Base-by-base conservation (phyloP, 768 basidiomycete genomes). In the Trametopsis cervina region DNA sequence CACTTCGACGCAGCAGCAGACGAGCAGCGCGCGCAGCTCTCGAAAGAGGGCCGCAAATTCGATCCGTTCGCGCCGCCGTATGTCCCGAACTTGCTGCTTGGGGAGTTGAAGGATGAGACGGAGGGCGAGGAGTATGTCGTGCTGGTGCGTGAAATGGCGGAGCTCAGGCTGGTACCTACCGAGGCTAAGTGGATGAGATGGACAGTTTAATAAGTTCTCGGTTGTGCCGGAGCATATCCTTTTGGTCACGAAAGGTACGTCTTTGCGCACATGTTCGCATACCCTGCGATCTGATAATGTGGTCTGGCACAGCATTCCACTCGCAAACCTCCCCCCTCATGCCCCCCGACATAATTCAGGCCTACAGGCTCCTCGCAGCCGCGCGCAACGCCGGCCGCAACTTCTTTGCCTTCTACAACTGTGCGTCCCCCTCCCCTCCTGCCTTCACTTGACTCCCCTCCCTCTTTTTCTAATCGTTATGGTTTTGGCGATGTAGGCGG, bases 51-150 rank as follows among this genome's bases (percentile, higher is more conserved):
- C 43, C 65, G 63, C 47, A 33, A 69, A 37, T 59, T 58, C 20
- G 81, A 92, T 58, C 91, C 91, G 0, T 95, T 98, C 63, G 68
- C 75, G n/a, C 87, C 89, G 4, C 94, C 94, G 4, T 96, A 94
- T 61, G 79, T 79, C 42, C 71, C 76, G 6, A 81, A 84, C 46
- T 71, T 98, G 12, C 76, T 77, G 55, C 67, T 96, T 1, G 91
- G 89, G 0, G 84, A 88, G 53, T 62, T 95, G 42, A 74, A 72
- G 44, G 81, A 84, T 48, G 79, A 79, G 42, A 77, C 75, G 17
- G 66, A 68, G 38, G 72, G 69, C 9, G 71, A 72, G 26, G 74
- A 78, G 41, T 89, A 89, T 64, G 76, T 76, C 29, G 71, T 86
- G 18, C 65, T 93, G 69, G 90, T 91, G 57, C 57, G 80, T 27